A percentile compares a stretch with the other conserved stretches of the same genome.
phyloP scores from a whole-genome alignment of 208 protist species.

The Trypanosoma rangeli region DNA sequence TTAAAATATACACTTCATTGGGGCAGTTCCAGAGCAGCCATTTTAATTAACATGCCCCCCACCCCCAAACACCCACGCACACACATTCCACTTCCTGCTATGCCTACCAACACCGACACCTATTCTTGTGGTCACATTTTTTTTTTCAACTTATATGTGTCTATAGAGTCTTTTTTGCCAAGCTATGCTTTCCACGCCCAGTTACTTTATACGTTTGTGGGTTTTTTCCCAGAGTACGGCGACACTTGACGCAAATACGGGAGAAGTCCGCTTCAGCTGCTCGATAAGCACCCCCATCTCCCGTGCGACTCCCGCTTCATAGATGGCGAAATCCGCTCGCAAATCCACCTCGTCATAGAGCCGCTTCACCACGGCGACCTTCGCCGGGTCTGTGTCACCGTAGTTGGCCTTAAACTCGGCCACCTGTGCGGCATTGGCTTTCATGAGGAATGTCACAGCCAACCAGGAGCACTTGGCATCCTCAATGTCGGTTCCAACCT shows the following conservation, averaged over 20 bases:
- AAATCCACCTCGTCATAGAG: constrained; percentile 85
- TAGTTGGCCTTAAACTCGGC: constrained; percentile 91
- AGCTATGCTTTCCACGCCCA: neutral
- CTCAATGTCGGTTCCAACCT: constrained; percentile 98
- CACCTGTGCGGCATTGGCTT: constrained; percentile 53
- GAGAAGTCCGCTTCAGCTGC: constrained; percentile 33
- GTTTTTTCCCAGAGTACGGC: constrained; percentile 82
- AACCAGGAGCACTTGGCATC: constrained; percentile 98
- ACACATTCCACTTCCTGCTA: too few relatives aligned
- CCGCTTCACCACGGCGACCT: constrained; percentile 88
- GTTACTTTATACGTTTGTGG: constrained; percentile 87
- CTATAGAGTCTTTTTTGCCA: neutral
- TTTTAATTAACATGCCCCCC: neutral
- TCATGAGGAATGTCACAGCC: constrained; percentile 84
- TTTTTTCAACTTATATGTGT: neutral
- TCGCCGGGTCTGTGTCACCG: constrained; percentile 62
- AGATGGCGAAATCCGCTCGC: constrained; percentile 64
- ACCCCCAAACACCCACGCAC: too few relatives aligned
- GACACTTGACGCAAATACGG: constrained; percentile 63
- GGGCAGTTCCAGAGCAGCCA: neutral
- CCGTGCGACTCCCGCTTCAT: constrained; percentile 72
- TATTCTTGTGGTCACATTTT: neutral
- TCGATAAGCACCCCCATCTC: constrained; percentile 57
- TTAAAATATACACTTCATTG: too few relatives aligned
- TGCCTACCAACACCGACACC: too few relatives aligned